Evolutionary conservation across 2,329 filamentous ascomycete species (phyloP).

Genomic region (Magnaporthiopsis rhizophila): DNA sequence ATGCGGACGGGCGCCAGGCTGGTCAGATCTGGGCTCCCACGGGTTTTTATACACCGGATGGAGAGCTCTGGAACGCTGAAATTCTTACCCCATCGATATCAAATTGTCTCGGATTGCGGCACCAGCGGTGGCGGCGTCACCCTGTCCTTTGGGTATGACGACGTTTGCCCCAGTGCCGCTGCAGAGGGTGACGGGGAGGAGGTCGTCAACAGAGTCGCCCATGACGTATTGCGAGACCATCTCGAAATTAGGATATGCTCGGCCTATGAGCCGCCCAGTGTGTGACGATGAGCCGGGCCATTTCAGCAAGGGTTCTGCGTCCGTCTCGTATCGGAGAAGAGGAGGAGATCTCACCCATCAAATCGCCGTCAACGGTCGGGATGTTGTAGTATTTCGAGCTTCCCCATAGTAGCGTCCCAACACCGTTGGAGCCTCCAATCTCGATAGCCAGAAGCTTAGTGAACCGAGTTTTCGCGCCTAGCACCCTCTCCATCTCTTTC

Average conservation of each 20-base stretch:
- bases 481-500: conserved; percentile 31
- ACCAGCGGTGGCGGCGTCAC: conserved; percentile 16
- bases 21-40: conserved; percentile 31
- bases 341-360: conserved; percentile 34
- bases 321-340: too few relatives aligned
- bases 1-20: conserved; percentile 44
- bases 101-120: conserved; percentile 47
- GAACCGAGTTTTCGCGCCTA: conserved; percentile 46
- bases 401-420: conserved; percentile 49
- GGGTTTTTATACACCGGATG: neutral
- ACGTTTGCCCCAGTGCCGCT: conserved; percentile 17
- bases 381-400: conserved; percentile 39
- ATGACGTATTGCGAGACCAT: conserved; percentile 22
- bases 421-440: conserved; percentile 59
- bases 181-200: conserved; percentile 18
- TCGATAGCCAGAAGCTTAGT: conserved; percentile 52
- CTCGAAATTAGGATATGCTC: conserved; percentile 20
- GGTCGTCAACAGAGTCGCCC: conserved; percentile 20
- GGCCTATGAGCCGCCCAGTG: conserved; percentile 10
- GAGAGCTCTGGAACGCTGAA: conserved; percentile 10
- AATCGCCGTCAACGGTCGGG: conserved; percentile 45
- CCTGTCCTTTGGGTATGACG: conserved; percentile 15
- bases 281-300: neutral
- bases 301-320: neutral
- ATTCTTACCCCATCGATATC: conserved; percentile 39